Conservation (phyloP, 2,329 filamentous ascomycete species). For the Alternaria burnsii region DNA sequence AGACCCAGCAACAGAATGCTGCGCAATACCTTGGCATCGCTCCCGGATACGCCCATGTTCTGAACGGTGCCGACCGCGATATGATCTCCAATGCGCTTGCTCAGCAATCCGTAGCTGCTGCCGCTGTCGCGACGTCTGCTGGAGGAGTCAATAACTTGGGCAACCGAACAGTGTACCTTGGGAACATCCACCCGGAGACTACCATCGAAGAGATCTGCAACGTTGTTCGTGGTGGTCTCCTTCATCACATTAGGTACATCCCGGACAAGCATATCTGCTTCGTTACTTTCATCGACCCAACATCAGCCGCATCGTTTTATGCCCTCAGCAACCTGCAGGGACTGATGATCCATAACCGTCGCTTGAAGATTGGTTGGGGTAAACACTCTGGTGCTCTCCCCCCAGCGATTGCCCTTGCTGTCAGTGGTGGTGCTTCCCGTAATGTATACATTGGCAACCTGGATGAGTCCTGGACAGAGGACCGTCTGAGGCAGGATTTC, state of each 20-base stretch:
- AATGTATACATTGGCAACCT: constrained; percentile 99
- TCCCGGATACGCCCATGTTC: constrained; percentile 92
- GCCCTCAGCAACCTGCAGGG: constrained; percentile 97
- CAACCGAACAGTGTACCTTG: constrained; percentile 96
- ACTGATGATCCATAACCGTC: constrained; percentile 98
- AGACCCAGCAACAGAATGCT: constrained; percentile 99
- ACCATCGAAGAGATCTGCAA: constrained; percentile 99
- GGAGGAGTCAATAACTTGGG: constrained; percentile 97
- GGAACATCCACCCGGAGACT: constrained; percentile 98
- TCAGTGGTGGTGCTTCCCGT: constrained; percentile 95
- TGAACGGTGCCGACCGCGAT: constrained; percentile 95
- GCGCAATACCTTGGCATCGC: constrained; percentile 98
- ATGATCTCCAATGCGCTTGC: constrained; percentile 95
- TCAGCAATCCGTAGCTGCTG: constrained; percentile 96
- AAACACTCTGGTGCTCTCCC: constrained; percentile 98
- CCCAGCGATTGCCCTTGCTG: constrained; percentile 92
- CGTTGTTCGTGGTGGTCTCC: constrained; percentile 90
- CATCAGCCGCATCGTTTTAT: constrained; percentile 96
- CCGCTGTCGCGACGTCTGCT: constrained; percentile 93
- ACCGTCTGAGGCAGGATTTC: constrained; percentile 94
- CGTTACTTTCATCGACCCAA: constrained; percentile 98
- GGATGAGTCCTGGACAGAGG: constrained; percentile 96
- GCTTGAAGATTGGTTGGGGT: constrained; percentile 98
- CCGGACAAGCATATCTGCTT: constrained; percentile 99
- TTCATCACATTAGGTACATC: constrained; percentile 99